phyloP scores from a whole-genome alignment of 345 rosid species.

The Sonneratia alba region DNA sequence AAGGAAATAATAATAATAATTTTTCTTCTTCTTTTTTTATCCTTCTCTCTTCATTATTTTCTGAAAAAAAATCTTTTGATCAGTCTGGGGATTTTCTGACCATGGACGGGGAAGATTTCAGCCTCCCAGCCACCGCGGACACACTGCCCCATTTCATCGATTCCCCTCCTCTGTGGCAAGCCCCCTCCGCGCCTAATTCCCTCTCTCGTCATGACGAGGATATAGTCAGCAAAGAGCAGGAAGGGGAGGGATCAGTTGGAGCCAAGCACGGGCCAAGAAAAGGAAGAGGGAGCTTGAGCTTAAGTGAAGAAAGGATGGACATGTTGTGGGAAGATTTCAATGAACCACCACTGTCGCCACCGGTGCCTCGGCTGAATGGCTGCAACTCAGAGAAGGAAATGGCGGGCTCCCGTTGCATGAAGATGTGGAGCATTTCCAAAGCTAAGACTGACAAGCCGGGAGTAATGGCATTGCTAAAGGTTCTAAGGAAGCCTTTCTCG shows the following conservation, averaged over 20 bases:
- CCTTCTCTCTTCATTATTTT: neutral
- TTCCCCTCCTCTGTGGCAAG: conserved; percentile 67
- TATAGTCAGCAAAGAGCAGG: neutral
- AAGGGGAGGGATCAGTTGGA: no score
- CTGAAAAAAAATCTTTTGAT: neutral
- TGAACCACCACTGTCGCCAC: conserved; percentile 15
- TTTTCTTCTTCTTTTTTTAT: no score
- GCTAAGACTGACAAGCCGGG: conserved; percentile 22
- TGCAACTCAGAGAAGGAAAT: conserved; percentile 9
- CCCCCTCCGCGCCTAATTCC: conserved; percentile 18
- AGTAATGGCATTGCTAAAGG: conserved; percentile 32
- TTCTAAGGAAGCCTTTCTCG: conserved; percentile 49
- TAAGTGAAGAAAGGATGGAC: conserved; percentile 58
- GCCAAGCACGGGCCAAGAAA: neutral
- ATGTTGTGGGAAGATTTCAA: conserved; percentile 83
- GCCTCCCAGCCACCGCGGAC: conserved; percentile 45
- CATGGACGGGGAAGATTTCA: conserved; percentile 48
- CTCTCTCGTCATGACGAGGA: neutral
- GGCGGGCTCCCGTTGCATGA: neutral
- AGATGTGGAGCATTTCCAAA: conserved; percentile 5
- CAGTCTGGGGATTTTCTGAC: neutral
- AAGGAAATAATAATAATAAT: no score
- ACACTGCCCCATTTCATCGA: conserved; percentile 24
- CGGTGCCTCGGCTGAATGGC: conserved; percentile 15
- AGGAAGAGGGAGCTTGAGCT: neutral